Evolutionary conservation across 1,284 basidiomycete genomes (phyloP), one percentile per base, ranked within the genome.

Genomic region (Sutorius eximius): DNA sequence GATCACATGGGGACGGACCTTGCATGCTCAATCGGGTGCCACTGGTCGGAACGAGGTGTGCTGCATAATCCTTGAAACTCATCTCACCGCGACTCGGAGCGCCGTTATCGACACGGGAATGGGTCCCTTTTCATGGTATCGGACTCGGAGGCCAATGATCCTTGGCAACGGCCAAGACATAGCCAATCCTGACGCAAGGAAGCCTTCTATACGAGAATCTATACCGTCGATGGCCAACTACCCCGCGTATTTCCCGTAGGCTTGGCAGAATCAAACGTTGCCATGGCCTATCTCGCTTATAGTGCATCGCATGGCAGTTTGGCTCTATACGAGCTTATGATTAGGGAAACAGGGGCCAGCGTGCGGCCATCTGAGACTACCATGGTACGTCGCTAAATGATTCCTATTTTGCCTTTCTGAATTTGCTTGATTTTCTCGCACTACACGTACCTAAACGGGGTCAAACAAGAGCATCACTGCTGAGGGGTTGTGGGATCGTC

Each of bases 81-180:
- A 59, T 86, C 83, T 74, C 72, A 1, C 83, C 84, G 16, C 82
- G 84, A n/a, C n/a, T n/a, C n/a, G n/a, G n/a, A 34, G 79, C 80
- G 68, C 81, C 81, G 53, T 32, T 49, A 16, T 36, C n/a, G 40
- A 56, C 13, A 49, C 29, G 10, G 80, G 72, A 83, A 80, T 18
- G 87, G 76, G 66, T 89, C 86, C 42, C 82, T 86, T 3, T 89
- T 86, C 75, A 85, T 79, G 32, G 82, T 85, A 63, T 85, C 83
- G 70, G 88, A 89, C 61, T 86, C 83, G 70, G 88, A 89, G 62
- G 88, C 87, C 3, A 83, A 85, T 7, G 82, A 85, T 38, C 82
- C 57, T 82, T 82, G 52, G 91, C 82, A 41, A 90, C 71, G 24
- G 70, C 69, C 41, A 79, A 58, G 61, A 66, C 22, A 62, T 29